A percentile compares a stretch with the other conserved stretches of the same genome.
Conservation (phyloP, 345 rosid genomes). For the Mangifera indica region DNA sequence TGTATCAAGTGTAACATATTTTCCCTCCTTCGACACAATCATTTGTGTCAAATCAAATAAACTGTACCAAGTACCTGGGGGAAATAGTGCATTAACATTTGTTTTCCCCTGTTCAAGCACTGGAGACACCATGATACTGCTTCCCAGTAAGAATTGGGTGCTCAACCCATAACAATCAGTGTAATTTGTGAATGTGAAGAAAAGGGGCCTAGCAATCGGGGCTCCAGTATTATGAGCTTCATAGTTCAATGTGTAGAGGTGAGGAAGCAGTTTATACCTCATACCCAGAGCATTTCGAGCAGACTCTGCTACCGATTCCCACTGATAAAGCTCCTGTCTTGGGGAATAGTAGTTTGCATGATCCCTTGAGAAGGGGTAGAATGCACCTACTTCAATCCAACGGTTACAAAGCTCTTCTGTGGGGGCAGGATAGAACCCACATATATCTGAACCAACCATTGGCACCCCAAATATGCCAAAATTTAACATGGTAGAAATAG, state of each 20-base stretch:
- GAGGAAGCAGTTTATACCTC: conserved; percentile 86
- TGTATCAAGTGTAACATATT: conserved; percentile 59
- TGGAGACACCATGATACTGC: conserved; percentile 86
- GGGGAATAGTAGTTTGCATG: conserved; percentile 92
- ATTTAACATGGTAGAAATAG: conserved; percentile 84
- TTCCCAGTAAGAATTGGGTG: conserved; percentile 91
- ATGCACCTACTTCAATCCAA: conserved; percentile 95
- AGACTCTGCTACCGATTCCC: conserved; percentile 76
- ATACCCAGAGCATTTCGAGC: conserved; percentile 95
- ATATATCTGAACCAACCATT: conserved; percentile 96
- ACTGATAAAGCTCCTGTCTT: conserved; percentile 94
- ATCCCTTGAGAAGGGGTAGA: conserved; percentile 94
- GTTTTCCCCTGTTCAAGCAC: conserved; percentile 80
- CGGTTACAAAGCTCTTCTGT: conserved; percentile 96
- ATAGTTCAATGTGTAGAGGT: conserved; percentile 77
- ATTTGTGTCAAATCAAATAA: conserved; percentile 65
- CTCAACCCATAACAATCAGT: conserved; percentile 64
- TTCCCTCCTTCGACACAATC: conserved; percentile 50
- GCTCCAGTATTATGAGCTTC: conserved; percentile 80
- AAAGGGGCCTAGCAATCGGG: conserved; percentile 91
- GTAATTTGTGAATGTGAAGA: conserved; percentile 84
- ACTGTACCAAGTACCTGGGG: conserved; percentile 93
- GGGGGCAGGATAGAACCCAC: conserved; percentile 90
- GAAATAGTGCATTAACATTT: conserved; percentile 70
- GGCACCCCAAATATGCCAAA: conserved; percentile 93